A percentile compares a stretch with the other conserved stretches of the same genome.
Evolutionary conservation across 306 rosid genomes (phyloP).

Genomic region (Quercus variabilis): DNA sequence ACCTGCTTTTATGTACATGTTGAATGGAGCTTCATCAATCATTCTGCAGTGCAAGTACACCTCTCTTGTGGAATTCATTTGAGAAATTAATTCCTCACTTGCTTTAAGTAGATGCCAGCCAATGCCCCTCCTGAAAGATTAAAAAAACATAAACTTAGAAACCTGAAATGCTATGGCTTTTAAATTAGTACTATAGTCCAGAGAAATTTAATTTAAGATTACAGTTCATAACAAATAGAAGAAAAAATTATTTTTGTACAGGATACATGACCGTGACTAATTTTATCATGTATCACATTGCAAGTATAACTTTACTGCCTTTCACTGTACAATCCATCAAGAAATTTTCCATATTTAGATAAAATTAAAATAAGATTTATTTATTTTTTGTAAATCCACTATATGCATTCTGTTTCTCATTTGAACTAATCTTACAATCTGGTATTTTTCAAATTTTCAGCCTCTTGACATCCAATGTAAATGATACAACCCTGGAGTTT

Average conservation of each 20-base stretch:
- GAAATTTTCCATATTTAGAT: background rate
- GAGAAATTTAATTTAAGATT: background rate
- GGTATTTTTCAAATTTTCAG: background rate
- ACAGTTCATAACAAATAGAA: background rate
- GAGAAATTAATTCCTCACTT: slow-evolving; percentile 76
- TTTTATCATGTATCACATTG: background rate
- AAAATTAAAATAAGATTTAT: background rate
- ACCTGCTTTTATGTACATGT: slow-evolving; percentile 81
- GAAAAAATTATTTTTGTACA: background rate
- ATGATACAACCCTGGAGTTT: background rate
- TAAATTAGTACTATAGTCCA: background rate
- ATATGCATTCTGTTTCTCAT: background rate
- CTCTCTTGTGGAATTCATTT: slow-evolving; percentile 65
- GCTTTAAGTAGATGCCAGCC: slow-evolving; percentile 98
- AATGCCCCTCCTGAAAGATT: slow-evolving; percentile 73
- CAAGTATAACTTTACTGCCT: background rate
- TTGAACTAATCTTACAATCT: background rate
- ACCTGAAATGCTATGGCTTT: background rate
- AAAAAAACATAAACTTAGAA: slow-evolving; percentile 19
- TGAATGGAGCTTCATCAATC: slow-evolving; percentile 79
- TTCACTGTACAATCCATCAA: background rate
- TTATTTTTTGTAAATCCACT: background rate
- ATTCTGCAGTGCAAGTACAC: slow-evolving; percentile 88
- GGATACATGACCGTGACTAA: background rate
- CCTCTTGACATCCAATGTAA: background rate